Percentiles rank a stretch among this genome's conserved stretches.
Conservation (phyloP, 2,329 filamentous ascomycete genomes). For the Byssothecium circinans region DNA sequence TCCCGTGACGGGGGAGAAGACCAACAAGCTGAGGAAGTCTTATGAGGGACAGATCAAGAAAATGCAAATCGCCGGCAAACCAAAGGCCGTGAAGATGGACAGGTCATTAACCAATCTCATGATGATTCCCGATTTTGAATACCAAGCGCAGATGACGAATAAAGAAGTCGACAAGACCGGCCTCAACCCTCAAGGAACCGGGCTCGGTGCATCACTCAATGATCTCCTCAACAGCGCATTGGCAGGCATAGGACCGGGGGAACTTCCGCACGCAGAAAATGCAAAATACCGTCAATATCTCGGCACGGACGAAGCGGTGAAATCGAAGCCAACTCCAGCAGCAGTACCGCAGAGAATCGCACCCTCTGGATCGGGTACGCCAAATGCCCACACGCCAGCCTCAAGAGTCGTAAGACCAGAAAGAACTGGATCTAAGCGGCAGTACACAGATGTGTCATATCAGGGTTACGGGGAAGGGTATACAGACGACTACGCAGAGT, state of each 20-base stretch:
- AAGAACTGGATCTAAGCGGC: slow-evolving; percentile 70
- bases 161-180: slow-evolving; percentile 42
- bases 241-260: slow-evolving; percentile 45
- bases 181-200: slow-evolving; percentile 31
- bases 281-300: slow-evolving; percentile 48
- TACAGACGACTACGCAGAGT: slow-evolving; percentile 70
- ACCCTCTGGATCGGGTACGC: slow-evolving; percentile 23
- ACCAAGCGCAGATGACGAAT: slow-evolving; percentile 42
- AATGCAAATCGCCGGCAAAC: slow-evolving; percentile 52
- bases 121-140: slow-evolving; percentile 46
- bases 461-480: slow-evolving; percentile 75
- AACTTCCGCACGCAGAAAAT: slow-evolving; percentile 46
- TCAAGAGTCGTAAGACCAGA: slow-evolving; percentile 60
- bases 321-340: slow-evolving; percentile 31
- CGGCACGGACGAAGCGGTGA: slow-evolving; percentile 46
- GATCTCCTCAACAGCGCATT: slow-evolving; percentile 46
- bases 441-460: slow-evolving; percentile 73
- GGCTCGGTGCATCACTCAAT: slow-evolving; percentile 25
- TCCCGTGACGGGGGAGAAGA: slow-evolving; percentile 66
- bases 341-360: slow-evolving; percentile 23
- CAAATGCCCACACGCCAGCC: slow-evolving; percentile 41
- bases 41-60: slow-evolving; percentile 57
- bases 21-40: slow-evolving; percentile 61
- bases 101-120: slow-evolving; percentile 39
- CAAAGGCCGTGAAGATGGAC: slow-evolving; percentile 50